phyloP scores from a whole-genome alignment of 2,329 filamentous ascomycete species.

The Penicillium expansum region DNA sequence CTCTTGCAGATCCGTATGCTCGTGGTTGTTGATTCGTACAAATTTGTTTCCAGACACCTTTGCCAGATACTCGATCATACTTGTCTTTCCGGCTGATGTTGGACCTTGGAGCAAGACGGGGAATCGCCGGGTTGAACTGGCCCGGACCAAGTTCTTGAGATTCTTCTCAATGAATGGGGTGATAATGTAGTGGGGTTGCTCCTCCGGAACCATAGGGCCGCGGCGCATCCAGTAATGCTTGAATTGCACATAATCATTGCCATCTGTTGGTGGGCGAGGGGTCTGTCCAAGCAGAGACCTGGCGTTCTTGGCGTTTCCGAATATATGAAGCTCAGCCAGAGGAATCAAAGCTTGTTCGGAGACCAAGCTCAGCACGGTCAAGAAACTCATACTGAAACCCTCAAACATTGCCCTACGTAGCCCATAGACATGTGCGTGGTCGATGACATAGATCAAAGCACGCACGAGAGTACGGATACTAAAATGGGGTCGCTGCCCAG shows the following conservation, averaged over 20 bases:
- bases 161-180: slow-evolving; percentile 95
- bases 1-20: slow-evolving; percentile 96
- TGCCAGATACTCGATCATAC: slow-evolving; percentile 99
- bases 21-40: slow-evolving; percentile 98
- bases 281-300: slow-evolving; percentile 74
- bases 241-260: slow-evolving; percentile 75
- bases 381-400: slow-evolving; percentile 96
- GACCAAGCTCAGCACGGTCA: slow-evolving; percentile 78
- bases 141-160: slow-evolving; percentile 87
- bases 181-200: slow-evolving; percentile 89
- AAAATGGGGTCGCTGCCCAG: slow-evolving; percentile 94
- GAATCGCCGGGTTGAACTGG: slow-evolving; percentile 86
- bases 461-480: slow-evolving; percentile 91
- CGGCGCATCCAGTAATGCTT: slow-evolving; percentile 88
- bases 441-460: slow-evolving; percentile 80
- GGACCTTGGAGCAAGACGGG: slow-evolving; percentile 95
- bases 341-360: slow-evolving; percentile 78
- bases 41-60: slow-evolving; percentile 96
- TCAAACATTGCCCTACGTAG: slow-evolving; percentile 84
- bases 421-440: slow-evolving; percentile 80
- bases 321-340: slow-evolving; percentile 75
- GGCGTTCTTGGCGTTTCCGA: slow-evolving; percentile 66
- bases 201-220: slow-evolving; percentile 64
- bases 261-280: slow-evolving; percentile 73
- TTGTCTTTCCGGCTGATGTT: slow-evolving; percentile 96